Percentiles rank a stretch among this genome's conserved stretches.
These are phyloP conservation scores for Mycena alexandri DNA, from an alignment of 768 basidiomycete species.

Conservation along the genomic window DNA sequence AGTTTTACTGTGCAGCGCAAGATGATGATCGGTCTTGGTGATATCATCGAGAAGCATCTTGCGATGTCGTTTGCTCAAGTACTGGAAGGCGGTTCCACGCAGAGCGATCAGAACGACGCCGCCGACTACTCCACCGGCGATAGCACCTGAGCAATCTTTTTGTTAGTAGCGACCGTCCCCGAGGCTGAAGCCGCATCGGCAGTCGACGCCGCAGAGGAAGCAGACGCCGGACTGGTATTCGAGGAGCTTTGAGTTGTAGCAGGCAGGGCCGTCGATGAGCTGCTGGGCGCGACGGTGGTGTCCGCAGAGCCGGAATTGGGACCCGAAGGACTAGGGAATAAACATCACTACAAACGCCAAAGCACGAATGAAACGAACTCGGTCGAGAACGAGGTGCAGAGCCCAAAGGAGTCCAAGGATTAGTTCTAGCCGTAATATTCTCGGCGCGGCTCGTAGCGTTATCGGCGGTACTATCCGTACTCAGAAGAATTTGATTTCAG, in stretches of 20 bases:
- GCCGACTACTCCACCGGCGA: constrained; percentile 17
- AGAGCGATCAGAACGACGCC: constrained; percentile 14
- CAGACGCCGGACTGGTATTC: neutral
- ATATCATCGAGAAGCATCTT: constrained; percentile 14
- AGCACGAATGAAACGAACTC: constrained; percentile 7
- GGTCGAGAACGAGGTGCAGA: neutral
- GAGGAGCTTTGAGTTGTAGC: neutral
- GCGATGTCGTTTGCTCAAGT: constrained; percentile 5
- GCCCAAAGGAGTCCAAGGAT: neutral
- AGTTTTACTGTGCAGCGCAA: neutral
- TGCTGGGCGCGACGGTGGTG: neutral
- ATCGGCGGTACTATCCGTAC: neutral
- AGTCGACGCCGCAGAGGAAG: neutral
- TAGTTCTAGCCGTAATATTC: neutral
- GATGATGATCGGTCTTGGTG: constrained; percentile 9
- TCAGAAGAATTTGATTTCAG: neutral
- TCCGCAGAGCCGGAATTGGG: neutral
- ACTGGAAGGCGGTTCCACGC: neutral
- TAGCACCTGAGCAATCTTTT: constrained; percentile 12
- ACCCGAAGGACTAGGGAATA: neutral
- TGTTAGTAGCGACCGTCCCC: neutral
- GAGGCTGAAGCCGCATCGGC: neutral
- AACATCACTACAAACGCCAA: neutral
- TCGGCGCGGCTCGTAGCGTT: neutral
- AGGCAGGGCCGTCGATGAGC: neutral